Evolutionary conservation across 192 early-diverging fungal species (phyloP).

Genomic region (Diversispora eburnea): DNA sequence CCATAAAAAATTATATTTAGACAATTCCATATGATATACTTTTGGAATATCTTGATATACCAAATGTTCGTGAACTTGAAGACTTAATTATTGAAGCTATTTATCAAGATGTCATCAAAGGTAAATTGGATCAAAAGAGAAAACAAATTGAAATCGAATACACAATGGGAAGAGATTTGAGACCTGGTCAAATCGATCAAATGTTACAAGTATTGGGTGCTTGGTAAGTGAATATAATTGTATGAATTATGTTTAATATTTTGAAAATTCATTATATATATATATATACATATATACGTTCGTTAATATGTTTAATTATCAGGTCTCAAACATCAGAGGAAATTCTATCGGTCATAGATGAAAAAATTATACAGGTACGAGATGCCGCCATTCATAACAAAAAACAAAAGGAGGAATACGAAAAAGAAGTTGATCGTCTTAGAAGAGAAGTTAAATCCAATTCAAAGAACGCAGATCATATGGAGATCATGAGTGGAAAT

Average conservation of each 20-base stretch:
- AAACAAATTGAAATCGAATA: constrained; percentile 71
- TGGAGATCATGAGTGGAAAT: constrained; percentile 20
- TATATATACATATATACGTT: not conserved
- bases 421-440: constrained; percentile 44
- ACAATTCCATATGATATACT: constrained; percentile 66
- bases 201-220: constrained; percentile 51
- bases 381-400: constrained; percentile 43
- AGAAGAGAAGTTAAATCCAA: constrained; percentile 38
- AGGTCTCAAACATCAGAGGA: constrained; percentile 56
- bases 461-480: constrained; percentile 17
- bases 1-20: constrained; percentile 39
- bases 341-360: constrained; percentile 51
- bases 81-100: constrained; percentile 87
- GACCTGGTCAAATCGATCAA: constrained; percentile 57
- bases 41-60: constrained; percentile 62
- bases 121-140: constrained; percentile 79
- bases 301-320: not conserved
- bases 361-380: constrained; percentile 48
- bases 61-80: constrained; percentile 79
- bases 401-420: constrained; percentile 40
- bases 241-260: not conserved
- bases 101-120: constrained; percentile 72
- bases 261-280: not conserved
- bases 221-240: constrained; percentile 48
- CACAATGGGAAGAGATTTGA: constrained; percentile 80